phyloP scores from a whole-genome alignment of 306 rosid species.

The Medicago ruthenica region DNA sequence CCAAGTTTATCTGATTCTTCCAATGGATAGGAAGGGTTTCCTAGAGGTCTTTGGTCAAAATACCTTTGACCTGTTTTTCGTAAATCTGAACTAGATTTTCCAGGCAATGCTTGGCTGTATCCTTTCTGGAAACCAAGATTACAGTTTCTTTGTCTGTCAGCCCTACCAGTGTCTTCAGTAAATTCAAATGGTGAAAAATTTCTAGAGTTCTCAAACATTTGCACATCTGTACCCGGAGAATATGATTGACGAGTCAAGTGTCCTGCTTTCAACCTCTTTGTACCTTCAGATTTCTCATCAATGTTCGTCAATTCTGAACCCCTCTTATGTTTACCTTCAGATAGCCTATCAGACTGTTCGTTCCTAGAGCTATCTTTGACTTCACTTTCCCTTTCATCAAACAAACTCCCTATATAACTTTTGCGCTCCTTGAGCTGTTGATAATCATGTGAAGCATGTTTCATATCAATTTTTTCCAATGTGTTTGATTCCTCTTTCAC shows the following conservation, averaged over 20 bases:
- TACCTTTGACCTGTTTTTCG: constrained; percentile 63
- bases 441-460: constrained; percentile 61
- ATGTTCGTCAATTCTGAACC: constrained; percentile 58
- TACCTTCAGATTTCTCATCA: constrained; percentile 58
- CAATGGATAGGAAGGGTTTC: constrained; percentile 57
- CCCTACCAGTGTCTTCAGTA: constrained; percentile 57
- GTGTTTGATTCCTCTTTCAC: constrained; percentile 61
- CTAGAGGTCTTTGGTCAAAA: constrained; percentile 57
- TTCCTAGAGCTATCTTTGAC: constrained; percentile 58
- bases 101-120: constrained; percentile 56
- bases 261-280: constrained; percentile 69
- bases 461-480: constrained; percentile 55
- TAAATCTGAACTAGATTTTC: constrained; percentile 65
- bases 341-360: constrained; percentile 69
- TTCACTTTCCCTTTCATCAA: constrained; percentile 64
- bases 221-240: constrained; percentile 62
- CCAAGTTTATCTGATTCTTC: constrained; percentile 62
- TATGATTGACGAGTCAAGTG: constrained; percentile 45
- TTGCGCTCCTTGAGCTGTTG: constrained; percentile 65
- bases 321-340: constrained; percentile 70
- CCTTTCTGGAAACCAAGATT: constrained; percentile 65
- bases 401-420: constrained; percentile 69
- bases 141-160: constrained; percentile 64
- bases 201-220: constrained; percentile 52
- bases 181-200: constrained; percentile 61